phyloP scores from a whole-genome alignment of 441 rosid species.

The Corymbia calophylla region DNA sequence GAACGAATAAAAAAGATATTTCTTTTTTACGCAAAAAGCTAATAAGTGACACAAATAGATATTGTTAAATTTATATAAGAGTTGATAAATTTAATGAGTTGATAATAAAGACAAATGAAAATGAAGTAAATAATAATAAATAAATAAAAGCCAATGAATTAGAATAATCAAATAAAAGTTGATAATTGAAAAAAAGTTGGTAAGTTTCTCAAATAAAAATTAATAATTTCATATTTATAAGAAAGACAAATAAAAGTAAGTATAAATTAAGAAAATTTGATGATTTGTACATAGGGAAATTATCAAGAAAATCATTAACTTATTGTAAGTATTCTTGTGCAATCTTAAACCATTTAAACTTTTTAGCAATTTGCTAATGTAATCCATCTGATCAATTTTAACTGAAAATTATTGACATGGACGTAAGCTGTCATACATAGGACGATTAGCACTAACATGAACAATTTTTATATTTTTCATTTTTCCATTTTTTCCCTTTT shows the following conservation, averaged over 20 bases:
- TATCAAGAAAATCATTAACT: neutral
- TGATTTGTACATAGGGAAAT: neutral
- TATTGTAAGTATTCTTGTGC: neutral
- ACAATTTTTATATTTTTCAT: neutral
- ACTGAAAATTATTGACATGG: fast-evolving
- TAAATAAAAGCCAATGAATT: neutral
- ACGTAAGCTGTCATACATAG: fast-evolving
- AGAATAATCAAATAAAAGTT: neutral
- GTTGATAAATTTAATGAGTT: neutral
- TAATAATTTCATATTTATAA: neutral
- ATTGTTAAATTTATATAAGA: neutral
- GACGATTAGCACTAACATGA: fast-evolving
- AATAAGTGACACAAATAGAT: neutral
- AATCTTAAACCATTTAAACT: neutral
- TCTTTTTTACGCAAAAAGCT: neutral
- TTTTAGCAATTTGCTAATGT: neutral
- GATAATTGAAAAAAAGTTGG: neutral
- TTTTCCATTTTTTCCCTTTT: fast-evolving
- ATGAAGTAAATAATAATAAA: neutral
- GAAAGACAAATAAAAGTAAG: neutral
- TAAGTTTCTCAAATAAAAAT: too few relatives aligned
- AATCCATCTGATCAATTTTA: neutral
- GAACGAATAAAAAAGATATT: neutral
- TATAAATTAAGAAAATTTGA: neutral
- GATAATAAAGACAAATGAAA: neutral